phyloP scores from a whole-genome alignment of 2,329 filamentous ascomycete species.

The Neopestalotiopsis sp. region DNA sequence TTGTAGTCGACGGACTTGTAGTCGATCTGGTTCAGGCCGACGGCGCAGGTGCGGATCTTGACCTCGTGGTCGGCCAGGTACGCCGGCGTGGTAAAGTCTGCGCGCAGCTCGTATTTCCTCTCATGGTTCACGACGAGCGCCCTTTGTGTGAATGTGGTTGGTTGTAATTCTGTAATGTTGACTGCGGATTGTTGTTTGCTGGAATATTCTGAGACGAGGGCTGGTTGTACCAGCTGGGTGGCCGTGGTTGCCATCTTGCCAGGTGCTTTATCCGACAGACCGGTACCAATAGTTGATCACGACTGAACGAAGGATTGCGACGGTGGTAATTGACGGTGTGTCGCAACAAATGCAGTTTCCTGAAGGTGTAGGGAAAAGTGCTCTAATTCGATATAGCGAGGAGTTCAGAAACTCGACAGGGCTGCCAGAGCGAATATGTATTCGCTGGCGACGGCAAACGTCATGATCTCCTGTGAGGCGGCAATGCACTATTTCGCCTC shows the following conservation, averaged over 20 bases:
- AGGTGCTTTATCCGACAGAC: neutral
- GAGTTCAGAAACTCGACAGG: neutral
- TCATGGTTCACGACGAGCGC: conserved; percentile 17
- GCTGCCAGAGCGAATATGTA: neutral
- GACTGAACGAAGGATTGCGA: neutral
- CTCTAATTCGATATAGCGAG: neutral
- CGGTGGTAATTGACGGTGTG: neutral
- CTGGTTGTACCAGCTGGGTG: conserved; percentile 11
- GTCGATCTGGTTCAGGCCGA: conserved; percentile 19
- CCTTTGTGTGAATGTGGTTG: conserved; percentile 12
- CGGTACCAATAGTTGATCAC: neutral
- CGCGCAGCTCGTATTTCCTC: conserved; percentile 10
- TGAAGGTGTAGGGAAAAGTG: neutral
- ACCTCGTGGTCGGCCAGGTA: conserved; percentile 14
- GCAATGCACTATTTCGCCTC: neutral
- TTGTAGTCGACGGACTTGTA: conserved; percentile 20
- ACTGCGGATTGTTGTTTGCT: conserved; percentile 7
- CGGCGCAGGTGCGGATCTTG: conserved; percentile 16
- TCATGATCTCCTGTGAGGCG: neutral
- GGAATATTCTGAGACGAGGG: neutral
- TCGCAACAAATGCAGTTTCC: neutral
- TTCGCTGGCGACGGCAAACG: neutral
- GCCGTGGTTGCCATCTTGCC: conserved; percentile 2
- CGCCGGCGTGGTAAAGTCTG: conserved; percentile 10
- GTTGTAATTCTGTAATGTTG: conserved; percentile 7